Percentiles rank a stretch among this genome's conserved stretches.
Conservation (phyloP, 1,139 yeast genomes). For the Chernovozyma aurita region DNA sequence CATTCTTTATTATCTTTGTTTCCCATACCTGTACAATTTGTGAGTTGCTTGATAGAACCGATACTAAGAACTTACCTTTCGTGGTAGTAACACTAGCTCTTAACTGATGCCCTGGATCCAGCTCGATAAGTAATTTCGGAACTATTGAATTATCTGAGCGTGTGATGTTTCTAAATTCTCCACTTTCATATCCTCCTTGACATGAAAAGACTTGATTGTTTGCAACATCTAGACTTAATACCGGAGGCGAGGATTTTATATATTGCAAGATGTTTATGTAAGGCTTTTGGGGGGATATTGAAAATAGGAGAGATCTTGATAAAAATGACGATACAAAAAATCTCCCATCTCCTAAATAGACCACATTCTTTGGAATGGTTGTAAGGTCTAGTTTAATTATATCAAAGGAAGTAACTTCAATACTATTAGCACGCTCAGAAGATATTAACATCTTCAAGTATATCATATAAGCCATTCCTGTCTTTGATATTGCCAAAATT, state of each 20-base stretch:
- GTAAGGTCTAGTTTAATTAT: conserved; percentile 28
- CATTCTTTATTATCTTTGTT: neutral
- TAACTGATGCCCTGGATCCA: neutral
- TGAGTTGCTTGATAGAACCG: neutral
- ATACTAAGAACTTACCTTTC: neutral
- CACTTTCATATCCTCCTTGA: conserved; percentile 38
- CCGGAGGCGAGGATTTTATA: conserved; percentile 32
- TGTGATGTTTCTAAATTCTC: conserved; percentile 23
- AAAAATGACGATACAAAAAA: conserved; percentile 31
- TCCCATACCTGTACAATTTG: neutral
- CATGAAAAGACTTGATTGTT: conserved; percentile 19
- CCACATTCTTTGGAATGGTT: conserved; percentile 23
- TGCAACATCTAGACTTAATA: conserved; percentile 22
- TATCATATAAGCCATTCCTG: conserved; percentile 28
- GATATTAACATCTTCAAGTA: conserved; percentile 14
- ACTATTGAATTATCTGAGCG: neutral
- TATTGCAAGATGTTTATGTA: conserved; percentile 20
- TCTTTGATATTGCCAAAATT: conserved; percentile 24
- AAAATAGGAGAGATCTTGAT: conserved; percentile 33
- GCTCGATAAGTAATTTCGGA: neutral
- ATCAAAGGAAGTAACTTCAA: conserved; percentile 18
- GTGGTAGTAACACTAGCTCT: neutral
- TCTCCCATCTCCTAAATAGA: conserved; percentile 24
- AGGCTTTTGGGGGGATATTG: conserved; percentile 24
- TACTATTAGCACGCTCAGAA: conserved; percentile 1